phyloP scores from a whole-genome alignment of 2,329 filamentous ascomycete genomes.

The Fusarium paranaense region DNA sequence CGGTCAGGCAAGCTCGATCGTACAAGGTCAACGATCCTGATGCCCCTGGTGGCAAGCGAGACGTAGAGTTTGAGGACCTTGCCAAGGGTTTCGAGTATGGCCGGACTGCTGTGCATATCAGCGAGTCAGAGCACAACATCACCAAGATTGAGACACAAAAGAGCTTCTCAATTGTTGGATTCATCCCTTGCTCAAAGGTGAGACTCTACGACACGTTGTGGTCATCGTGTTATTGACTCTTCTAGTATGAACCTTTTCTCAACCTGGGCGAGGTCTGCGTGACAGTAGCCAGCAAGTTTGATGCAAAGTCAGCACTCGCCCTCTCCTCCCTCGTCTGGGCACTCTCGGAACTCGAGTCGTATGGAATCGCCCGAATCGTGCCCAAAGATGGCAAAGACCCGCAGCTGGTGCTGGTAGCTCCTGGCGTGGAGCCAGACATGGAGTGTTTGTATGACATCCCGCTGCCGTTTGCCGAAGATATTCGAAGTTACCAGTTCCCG shows the following conservation, averaged over 20 bases:
- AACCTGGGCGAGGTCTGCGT: constrained; percentile 85
- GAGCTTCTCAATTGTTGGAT: constrained; percentile 86
- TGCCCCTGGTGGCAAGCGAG: constrained; percentile 81
- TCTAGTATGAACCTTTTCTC: constrained; percentile 83
- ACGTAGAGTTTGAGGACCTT: constrained; percentile 84
- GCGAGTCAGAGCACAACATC: constrained; percentile 85
- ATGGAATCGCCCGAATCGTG: constrained; percentile 88
- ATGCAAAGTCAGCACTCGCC: constrained; percentile 85
- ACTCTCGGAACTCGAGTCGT: constrained; percentile 85
- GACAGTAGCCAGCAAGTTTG: constrained; percentile 80
- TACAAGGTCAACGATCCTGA: constrained; percentile 84
- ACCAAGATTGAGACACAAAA: constrained; percentile 86
- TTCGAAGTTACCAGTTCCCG: constrained; percentile 91
- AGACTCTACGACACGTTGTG: constrained; percentile 10
- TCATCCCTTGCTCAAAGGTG: constrained; percentile 79
- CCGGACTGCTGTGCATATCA: constrained; percentile 89
- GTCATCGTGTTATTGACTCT: constrained; percentile 26
- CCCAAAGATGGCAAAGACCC: constrained; percentile 86
- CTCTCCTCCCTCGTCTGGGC: constrained; percentile 92
- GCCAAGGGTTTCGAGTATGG: constrained; percentile 97
- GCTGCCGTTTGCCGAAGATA: constrained; percentile 92
- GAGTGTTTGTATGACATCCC: constrained; percentile 92
- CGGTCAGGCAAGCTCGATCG: constrained; percentile 80
- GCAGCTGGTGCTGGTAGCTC: constrained; percentile 80
- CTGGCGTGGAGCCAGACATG: constrained; percentile 80